Evolutionary conservation across 164 flowering plant species (phyloP).

Genomic region (Hamamelis virginiana): DNA sequence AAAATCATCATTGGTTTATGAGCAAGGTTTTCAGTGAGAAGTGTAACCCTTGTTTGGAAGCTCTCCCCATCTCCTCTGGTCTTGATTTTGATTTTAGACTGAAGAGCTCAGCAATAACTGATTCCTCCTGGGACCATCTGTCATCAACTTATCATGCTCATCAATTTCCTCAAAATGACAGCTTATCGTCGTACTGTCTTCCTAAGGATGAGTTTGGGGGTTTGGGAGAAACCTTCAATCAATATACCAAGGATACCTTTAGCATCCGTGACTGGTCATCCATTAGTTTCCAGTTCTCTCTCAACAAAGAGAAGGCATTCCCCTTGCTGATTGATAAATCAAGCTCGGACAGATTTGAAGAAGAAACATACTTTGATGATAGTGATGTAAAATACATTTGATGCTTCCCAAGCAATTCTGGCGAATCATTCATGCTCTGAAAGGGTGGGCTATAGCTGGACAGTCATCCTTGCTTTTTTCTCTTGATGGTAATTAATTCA

Average conservation of each 20-base stretch:
- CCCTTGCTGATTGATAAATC: constrained; percentile 24
- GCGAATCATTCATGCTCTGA: not conserved
- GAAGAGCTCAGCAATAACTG: constrained; percentile 8
- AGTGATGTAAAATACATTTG: not conserved
- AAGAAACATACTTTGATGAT: constrained; percentile 9
- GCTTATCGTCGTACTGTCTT: constrained; percentile 7
- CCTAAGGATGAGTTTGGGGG: constrained; percentile 3
- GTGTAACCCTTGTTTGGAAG: constrained; percentile 9
- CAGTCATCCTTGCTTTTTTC: not conserved
- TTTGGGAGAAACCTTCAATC: not conserved
- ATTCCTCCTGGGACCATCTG: constrained; percentile 8
- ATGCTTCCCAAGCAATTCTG: not conserved
- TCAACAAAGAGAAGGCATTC: constrained; percentile 12
- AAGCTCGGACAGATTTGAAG: constrained; percentile 19
- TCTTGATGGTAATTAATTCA: not conserved
- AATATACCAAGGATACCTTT: constrained; percentile 9
- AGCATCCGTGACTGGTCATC: constrained; percentile 16
- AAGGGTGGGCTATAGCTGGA: not conserved
- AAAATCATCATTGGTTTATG: constrained; percentile 4
- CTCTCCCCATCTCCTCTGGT: constrained; percentile 14
- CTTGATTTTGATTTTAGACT: constrained; percentile 13
- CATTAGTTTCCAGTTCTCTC: constrained; percentile 13
- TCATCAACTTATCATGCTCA: constrained; percentile 11
- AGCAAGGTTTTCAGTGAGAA: constrained; percentile 14
- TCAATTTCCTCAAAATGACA: constrained; percentile 10